A percentile compares a stretch with the other conserved stretches of the same genome.
Conservation (phyloP, 2,329 filamentous ascomycete species). For the Botrytis cinerea region DNA sequence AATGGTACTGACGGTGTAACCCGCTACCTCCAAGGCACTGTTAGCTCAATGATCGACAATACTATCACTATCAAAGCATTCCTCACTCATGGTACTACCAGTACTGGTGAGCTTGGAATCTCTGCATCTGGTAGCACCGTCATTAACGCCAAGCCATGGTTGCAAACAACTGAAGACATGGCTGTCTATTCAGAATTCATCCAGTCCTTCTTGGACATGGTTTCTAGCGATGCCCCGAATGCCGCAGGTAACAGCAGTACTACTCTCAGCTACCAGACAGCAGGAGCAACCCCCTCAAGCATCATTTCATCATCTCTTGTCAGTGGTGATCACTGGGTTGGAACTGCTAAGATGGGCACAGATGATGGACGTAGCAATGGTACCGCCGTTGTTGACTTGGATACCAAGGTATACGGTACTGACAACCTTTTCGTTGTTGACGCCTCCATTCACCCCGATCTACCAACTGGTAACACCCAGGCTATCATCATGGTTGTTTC, state of each 20-base stretch:
- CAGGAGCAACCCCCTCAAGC: background rate
- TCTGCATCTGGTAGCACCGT: background rate
- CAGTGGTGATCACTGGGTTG: constrained; percentile 3
- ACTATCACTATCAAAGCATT: background rate
- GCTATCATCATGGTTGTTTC: background rate
- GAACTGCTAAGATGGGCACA: background rate
- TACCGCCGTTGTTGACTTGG: background rate
- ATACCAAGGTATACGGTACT: background rate
- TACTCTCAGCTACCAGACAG: background rate
- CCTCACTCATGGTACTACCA: background rate
- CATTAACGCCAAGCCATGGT: background rate
- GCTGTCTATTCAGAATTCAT: background rate
- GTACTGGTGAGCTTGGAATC: background rate
- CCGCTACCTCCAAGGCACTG: background rate
- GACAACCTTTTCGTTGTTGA: background rate
- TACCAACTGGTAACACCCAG: background rate
- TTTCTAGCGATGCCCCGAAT: background rate
- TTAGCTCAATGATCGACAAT: background rate
- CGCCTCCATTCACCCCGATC: background rate
- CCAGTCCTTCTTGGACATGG: background rate
- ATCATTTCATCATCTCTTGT: background rate
- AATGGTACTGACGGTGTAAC: background rate
- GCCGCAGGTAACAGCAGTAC: background rate
- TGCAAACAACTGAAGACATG: background rate
- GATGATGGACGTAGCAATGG: background rate